A percentile compares a stretch with the other conserved stretches of the same genome.
phyloP scores from a whole-genome alignment of 331 rosid species.

The Saraca asoca region DNA sequence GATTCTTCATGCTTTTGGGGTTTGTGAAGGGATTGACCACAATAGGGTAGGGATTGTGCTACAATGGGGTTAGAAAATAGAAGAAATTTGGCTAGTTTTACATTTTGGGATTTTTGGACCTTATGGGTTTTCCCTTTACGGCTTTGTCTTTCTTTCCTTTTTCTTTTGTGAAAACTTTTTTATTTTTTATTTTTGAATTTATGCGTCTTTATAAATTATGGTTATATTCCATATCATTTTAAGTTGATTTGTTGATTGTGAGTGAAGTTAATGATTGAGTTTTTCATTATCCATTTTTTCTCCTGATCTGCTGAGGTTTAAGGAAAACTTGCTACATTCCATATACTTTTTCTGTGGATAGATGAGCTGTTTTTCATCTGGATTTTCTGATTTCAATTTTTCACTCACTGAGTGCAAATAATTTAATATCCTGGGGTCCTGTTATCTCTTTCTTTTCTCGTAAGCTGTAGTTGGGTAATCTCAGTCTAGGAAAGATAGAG shows the following conservation, averaged over 20 bases:
- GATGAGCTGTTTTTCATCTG: background rate
- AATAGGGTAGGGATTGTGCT: conserved; percentile 19
- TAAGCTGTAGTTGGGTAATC: no score
- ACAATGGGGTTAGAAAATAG: background rate
- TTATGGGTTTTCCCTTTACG: conserved; percentile 8
- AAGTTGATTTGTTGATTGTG: conserved; percentile 23
- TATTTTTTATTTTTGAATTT: background rate
- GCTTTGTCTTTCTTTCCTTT: background rate
- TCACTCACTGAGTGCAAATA: background rate
- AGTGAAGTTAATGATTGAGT: conserved; percentile 36
- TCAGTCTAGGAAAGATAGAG: background rate
- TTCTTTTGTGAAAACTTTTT: background rate
- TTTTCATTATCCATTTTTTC: conserved; percentile 10
- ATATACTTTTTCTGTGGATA: background rate
- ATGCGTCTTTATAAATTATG: background rate
- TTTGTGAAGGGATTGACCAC: background rate
- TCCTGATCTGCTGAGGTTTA: conserved; percentile 35
- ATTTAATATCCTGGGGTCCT: background rate
- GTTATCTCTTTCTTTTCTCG: no score
- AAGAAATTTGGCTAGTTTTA: conserved; percentile 15
- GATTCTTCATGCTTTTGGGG: background rate
- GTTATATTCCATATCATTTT: background rate
- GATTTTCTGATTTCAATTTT: background rate
- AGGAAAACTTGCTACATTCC: conserved; percentile 28
- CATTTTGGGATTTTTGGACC: conserved; percentile 16